These are phyloP conservation scores for Vitis amurensis DNA, from an alignment of 164 flowering plant species.

Conservation along the genomic window DNA sequence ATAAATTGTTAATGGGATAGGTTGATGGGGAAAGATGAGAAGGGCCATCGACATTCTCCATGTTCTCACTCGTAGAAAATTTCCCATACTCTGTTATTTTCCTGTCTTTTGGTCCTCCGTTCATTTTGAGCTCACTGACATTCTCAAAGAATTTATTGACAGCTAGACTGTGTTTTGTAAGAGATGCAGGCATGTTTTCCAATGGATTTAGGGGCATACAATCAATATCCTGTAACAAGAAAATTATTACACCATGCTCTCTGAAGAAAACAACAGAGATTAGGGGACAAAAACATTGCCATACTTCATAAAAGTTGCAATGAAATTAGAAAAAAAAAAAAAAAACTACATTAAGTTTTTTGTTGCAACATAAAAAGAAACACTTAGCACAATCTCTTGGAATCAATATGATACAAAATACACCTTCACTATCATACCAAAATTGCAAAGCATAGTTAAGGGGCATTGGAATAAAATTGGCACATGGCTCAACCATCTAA, in stretches of 20 bases:
- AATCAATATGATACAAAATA: background rate
- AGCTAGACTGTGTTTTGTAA: conserved; percentile 30
- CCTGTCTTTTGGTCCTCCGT: conserved; percentile 26
- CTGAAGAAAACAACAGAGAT: background rate
- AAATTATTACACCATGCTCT: background rate
- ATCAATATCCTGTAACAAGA: conserved; percentile 55
- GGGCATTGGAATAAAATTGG: too few relatives aligned
- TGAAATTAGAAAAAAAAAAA: too few relatives aligned
- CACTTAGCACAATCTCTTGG: background rate
- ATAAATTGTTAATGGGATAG: conserved; percentile 33
- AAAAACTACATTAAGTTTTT: background rate
- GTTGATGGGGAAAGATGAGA: conserved; percentile 30
- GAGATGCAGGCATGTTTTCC: conserved; percentile 61
- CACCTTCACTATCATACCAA: too few relatives aligned
- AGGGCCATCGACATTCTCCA: background rate
- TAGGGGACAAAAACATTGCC: background rate
- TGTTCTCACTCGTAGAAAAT: too few relatives aligned
- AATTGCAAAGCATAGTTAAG: too few relatives aligned
- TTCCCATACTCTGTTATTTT: too few relatives aligned
- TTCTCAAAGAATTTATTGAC: conserved; percentile 39
- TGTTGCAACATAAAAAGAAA: background rate
- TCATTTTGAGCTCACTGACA: conserved; percentile 32
- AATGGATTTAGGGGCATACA: conserved; percentile 66
- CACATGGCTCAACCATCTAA: too few relatives aligned
- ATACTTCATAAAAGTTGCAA: too few relatives aligned